phyloP scores from a whole-genome alignment of 768 basidiomycete genomes.

The Mycena rebaudengoi region DNA sequence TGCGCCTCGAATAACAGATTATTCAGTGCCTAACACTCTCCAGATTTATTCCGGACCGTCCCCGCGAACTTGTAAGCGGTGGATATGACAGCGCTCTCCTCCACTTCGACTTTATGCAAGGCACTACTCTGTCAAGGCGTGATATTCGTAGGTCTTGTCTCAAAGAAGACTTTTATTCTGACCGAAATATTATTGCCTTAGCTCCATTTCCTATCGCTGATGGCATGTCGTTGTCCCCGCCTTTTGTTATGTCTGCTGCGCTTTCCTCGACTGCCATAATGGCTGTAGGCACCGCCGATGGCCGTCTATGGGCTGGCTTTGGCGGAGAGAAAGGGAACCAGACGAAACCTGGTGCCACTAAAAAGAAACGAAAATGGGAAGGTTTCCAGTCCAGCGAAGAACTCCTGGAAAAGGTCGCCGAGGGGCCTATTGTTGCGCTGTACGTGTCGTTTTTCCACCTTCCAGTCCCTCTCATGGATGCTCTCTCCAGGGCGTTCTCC shows the following conservation, averaged over 20 bases:
- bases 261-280: conserved; percentile 67
- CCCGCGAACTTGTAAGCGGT: conserved; percentile 77
- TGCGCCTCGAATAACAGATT: no score
- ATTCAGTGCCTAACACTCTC: no score
- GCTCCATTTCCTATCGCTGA: conserved; percentile 50
- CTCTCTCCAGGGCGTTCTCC: conserved; percentile 59
- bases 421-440: conserved; percentile 81
- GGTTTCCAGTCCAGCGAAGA: conserved; percentile 64
- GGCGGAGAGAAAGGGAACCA: conserved; percentile 64
- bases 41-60: conserved; percentile 75
- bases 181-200: conserved; percentile 29
- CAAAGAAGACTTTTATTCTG: background rate
- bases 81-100: conserved; percentile 77
- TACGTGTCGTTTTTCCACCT: conserved; percentile 42
- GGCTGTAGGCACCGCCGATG: conserved; percentile 81
- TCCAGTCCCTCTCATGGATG: background rate
- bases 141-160: conserved; percentile 62
- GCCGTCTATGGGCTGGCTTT: conserved; percentile 72
- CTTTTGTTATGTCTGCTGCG: conserved; percentile 73
- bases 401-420: conserved; percentile 59
- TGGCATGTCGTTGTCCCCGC: conserved; percentile 72
- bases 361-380: conserved; percentile 76
- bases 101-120: conserved; percentile 72
- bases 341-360: conserved; percentile 31
- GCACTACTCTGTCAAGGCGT: conserved; percentile 63